These are phyloP conservation scores for Pestalotiopsis sp. DNA, from an alignment of 2,329 filamentous ascomycete genomes.

Conservation along the genomic window DNA sequence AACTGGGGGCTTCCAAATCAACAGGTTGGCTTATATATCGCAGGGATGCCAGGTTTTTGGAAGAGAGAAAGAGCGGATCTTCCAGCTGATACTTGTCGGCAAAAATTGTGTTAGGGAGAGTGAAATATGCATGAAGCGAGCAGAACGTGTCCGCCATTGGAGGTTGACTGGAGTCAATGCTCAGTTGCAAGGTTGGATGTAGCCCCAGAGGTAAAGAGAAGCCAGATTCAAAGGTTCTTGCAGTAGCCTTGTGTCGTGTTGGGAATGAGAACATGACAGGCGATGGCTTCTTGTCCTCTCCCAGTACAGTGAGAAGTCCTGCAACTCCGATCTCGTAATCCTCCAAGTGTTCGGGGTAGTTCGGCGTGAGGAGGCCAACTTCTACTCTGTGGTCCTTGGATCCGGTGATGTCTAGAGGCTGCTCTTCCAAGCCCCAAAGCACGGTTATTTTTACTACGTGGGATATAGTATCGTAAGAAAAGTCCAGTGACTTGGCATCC, in stretches of 20 bases:
- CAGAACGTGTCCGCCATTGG: slow-evolving; percentile 63
- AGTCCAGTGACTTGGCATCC: slow-evolving; percentile 63
- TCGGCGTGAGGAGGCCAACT: slow-evolving; percentile 75
- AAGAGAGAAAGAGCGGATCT: slow-evolving; percentile 75
- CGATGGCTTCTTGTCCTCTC: slow-evolving; percentile 72
- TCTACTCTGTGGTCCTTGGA: slow-evolving; percentile 65
- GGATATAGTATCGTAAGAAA: slow-evolving; percentile 70
- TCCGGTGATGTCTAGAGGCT: slow-evolving; percentile 42
- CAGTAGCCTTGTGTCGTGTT: slow-evolving; percentile 70
- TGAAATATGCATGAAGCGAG: slow-evolving; percentile 77
- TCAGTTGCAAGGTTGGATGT: slow-evolving; percentile 78
- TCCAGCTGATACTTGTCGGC: slow-evolving; percentile 84
- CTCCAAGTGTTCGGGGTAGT: slow-evolving; percentile 61
- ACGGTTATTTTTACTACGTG: slow-evolving; percentile 67
- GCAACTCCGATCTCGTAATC: slow-evolving; percentile 76
- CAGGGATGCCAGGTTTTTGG: slow-evolving; percentile 75
- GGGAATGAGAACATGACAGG: slow-evolving; percentile 83
- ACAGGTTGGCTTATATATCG: slow-evolving; percentile 74
- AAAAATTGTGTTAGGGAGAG: slow-evolving; percentile 80
- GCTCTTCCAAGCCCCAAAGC: slow-evolving; percentile 58
- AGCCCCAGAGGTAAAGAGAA: slow-evolving; percentile 78
- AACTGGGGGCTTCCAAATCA: slow-evolving; percentile 89
- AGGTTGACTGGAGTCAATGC: slow-evolving; percentile 55
- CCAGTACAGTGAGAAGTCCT: slow-evolving; percentile 78
- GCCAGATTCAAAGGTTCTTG: slow-evolving; percentile 59